Conservation (phyloP, 2,329 filamentous ascomycete species). For the Cladosporium phlei region DNA sequence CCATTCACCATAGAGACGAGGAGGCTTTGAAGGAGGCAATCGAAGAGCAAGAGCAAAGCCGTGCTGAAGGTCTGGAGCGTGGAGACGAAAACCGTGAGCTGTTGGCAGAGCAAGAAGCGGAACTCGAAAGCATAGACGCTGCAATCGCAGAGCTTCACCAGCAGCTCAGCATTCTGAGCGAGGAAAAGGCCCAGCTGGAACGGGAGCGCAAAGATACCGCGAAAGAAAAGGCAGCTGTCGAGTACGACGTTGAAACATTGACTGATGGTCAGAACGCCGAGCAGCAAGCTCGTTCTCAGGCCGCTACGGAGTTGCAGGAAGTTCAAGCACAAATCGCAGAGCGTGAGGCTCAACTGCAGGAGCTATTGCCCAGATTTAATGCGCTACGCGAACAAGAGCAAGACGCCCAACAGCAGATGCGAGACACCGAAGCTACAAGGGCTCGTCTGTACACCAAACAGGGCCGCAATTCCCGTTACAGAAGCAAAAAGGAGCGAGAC, state of each 20-base stretch:
- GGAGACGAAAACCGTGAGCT: conserved; percentile 74
- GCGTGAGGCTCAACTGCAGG: conserved; percentile 70
- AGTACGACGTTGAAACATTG: conserved; percentile 76
- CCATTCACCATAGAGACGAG: conserved; percentile 87
- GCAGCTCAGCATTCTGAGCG: conserved; percentile 75
- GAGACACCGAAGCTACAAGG: conserved; percentile 68
- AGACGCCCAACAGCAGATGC: conserved; percentile 64
- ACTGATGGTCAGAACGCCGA: conserved; percentile 76
- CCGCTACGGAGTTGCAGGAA: conserved; percentile 65
- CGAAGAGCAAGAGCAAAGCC: conserved; percentile 74
- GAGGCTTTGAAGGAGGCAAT: conserved; percentile 70
- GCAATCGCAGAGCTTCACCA: conserved; percentile 77
- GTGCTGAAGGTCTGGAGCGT: conserved; percentile 76
- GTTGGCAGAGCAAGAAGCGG: conserved; percentile 68
- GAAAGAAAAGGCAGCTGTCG: conserved; percentile 74
- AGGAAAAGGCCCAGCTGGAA: conserved; percentile 83
- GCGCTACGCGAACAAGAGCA: conserved; percentile 68
- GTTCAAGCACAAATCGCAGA: conserved; percentile 69
- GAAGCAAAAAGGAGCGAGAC: conserved; percentile 82
- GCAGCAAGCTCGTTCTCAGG: conserved; percentile 66
- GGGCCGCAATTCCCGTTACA: conserved; percentile 79
- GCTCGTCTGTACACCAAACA: conserved; percentile 88
- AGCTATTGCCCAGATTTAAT: conserved; percentile 72
- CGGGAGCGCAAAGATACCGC: conserved; percentile 81
- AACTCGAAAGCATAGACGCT: conserved; percentile 69